A percentile compares a stretch with the other conserved stretches of the same genome.
phyloP scores from a whole-genome alignment of 768 basidiomycete species.

The Cyclocybe cylindracea region DNA sequence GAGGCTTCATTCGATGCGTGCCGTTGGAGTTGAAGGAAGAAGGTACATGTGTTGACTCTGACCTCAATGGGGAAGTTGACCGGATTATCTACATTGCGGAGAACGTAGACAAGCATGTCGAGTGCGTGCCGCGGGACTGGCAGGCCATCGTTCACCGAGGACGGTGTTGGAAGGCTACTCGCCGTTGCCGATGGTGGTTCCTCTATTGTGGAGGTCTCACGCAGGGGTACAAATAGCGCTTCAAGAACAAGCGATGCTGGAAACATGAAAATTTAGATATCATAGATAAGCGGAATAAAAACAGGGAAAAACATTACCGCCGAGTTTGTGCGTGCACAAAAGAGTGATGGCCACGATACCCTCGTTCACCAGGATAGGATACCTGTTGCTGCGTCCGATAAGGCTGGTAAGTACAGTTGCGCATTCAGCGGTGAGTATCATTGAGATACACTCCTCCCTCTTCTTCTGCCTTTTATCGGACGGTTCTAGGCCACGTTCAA shows the following conservation, averaged over 20 bases:
- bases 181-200: constrained; percentile 40
- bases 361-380: constrained; percentile 87
- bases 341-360: constrained; percentile 82
- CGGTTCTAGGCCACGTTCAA: constrained; percentile 31
- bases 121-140: constrained; percentile 56
- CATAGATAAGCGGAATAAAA: not conserved
- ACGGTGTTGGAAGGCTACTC: constrained; percentile 44
- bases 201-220: constrained; percentile 29
- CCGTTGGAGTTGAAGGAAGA: constrained; percentile 65
- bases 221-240: constrained; percentile 50
- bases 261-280: not conserved
- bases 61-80: constrained; percentile 73
- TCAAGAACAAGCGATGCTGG: constrained; percentile 64
- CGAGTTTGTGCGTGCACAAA: constrained; percentile 62
- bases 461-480: constrained; percentile 44
- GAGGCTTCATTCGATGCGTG: constrained; percentile 51
- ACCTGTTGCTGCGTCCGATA: constrained; percentile 74
- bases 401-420: constrained; percentile 68
- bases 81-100: constrained; percentile 58
- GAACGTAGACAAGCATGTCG: constrained; percentile 65
- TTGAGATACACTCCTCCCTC: constrained; percentile 53
- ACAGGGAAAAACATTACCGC: constrained; percentile 45
- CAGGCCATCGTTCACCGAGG: constrained; percentile 37
- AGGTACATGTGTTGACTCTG: constrained; percentile 72
- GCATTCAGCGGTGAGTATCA: constrained; percentile 53